Conservation (phyloP, 441 rosid genomes). For the Erodium moschatum region DNA sequence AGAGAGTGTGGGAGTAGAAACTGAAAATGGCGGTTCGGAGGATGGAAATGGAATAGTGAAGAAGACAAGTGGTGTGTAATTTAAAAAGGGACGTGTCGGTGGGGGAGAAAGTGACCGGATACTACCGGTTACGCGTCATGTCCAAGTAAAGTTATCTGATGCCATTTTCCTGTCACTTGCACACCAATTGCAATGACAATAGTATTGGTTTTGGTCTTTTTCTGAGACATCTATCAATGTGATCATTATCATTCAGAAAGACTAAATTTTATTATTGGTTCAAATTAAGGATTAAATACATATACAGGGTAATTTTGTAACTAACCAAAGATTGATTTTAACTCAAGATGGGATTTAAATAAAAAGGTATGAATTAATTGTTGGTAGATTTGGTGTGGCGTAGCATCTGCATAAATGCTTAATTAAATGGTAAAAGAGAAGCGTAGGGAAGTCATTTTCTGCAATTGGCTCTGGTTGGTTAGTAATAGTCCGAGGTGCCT, state of each 20-base stretch:
- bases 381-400: background rate
- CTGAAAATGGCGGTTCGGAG: slow-evolving; percentile 4
- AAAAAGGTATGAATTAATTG: background rate
- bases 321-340: too few species aligned
- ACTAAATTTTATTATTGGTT: too few species aligned
- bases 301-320: too few species aligned
- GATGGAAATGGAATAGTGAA: background rate
- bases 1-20: background rate
- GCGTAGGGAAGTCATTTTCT: background rate
- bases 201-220: too few species aligned
- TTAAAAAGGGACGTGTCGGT: slow-evolving; percentile 32
- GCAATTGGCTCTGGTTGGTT: background rate
- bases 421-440: background rate
- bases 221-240: too few species aligned
- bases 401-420: background rate
- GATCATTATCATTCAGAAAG: too few species aligned
- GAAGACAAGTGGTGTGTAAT: slow-evolving; percentile 7
- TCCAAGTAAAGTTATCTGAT: slow-evolving; percentile 7
- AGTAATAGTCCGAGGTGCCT: background rate
- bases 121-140: slow-evolving; percentile 23
- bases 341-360: too few species aligned
- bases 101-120: slow-evolving; percentile 23
- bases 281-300: too few species aligned
- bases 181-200: too few species aligned
- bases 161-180: slow-evolving; percentile 1